phyloP scores from a whole-genome alignment of 179 eudicot species.

The Monotropa hypopitys region DNA sequence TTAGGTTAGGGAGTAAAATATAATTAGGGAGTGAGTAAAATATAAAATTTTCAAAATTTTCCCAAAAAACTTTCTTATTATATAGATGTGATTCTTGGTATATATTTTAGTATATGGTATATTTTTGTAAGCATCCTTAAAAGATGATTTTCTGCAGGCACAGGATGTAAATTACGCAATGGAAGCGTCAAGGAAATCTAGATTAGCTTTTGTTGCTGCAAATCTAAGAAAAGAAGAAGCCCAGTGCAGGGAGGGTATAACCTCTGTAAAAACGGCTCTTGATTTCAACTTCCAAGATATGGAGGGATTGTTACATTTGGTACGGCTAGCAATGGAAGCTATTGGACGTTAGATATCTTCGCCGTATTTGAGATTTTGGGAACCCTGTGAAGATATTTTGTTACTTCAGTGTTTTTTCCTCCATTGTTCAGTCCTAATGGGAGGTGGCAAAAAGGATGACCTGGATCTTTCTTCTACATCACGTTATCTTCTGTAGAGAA shows the following conservation, averaged over 20 bases:
- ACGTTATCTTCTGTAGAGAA: not conserved
- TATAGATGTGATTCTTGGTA: not conserved
- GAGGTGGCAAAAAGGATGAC: not conserved
- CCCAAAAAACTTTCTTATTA: no score
- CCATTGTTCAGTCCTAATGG: not conserved
- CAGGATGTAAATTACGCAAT: slow-evolving; percentile 72
- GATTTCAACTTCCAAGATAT: slow-evolving; percentile 91
- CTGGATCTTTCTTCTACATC: slow-evolving; percentile 2
- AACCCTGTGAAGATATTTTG: not conserved
- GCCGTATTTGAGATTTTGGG: not conserved
- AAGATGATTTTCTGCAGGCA: slow-evolving; percentile 40
- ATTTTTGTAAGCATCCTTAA: slow-evolving; percentile 5
- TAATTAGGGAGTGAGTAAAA: no score
- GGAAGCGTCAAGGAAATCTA: slow-evolving; percentile 94
- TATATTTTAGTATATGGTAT: not conserved
- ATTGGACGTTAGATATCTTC: slow-evolving; percentile 32
- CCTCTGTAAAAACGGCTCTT: slow-evolving; percentile 65
- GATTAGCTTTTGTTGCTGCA: slow-evolving; percentile 63
- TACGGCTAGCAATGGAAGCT: slow-evolving; percentile 81
- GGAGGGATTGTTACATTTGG: slow-evolving; percentile 64
- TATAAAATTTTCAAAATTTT: no score
- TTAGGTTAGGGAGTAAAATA: no score
- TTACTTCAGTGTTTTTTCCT: not conserved
- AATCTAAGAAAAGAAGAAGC: slow-evolving; percentile 31
- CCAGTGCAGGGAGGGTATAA: slow-evolving; percentile 34